Conservation (phyloP, 1,284 basidiomycete species). For the Mycosarcoma mackinlayi region DNA sequence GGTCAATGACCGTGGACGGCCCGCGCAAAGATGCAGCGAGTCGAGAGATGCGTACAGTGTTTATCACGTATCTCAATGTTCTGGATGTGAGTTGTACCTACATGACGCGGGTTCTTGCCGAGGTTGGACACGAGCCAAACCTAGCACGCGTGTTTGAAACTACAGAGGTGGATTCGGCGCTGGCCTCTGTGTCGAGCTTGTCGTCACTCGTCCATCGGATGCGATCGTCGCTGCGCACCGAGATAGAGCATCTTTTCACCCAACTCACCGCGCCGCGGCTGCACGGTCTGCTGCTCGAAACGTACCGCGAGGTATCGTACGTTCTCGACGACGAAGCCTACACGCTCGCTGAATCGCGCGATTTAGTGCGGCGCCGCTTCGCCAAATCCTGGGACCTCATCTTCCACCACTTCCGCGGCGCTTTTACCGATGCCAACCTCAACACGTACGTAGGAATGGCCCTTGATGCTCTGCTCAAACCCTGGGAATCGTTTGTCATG, state of each 20-base stretch:
- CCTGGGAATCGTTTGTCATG: constrained; percentile 90
- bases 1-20: constrained; percentile 61
- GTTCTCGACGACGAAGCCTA: constrained; percentile 85
- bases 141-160: constrained; percentile 40
- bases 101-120: constrained; percentile 54
- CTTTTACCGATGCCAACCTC: constrained; percentile 88
- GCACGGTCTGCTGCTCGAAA: constrained; percentile 82
- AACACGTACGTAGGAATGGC: constrained; percentile 83
- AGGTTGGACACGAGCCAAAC: constrained; percentile 39
- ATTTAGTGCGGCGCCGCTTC: constrained; percentile 87
- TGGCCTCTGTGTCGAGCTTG: constrained; percentile 18
- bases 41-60: constrained; percentile 61
- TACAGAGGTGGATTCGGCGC: constrained; percentile 16
- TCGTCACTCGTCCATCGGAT: constrained; percentile 29
- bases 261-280: constrained; percentile 87
- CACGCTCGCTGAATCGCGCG: constrained; percentile 82
- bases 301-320: constrained; percentile 90
- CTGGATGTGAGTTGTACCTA: constrained; percentile 59
- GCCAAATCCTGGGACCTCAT: constrained; percentile 83
- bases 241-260: constrained; percentile 92
- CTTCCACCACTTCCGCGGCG: constrained; percentile 75
- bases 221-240: constrained; percentile 72
- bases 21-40: constrained; percentile 64
- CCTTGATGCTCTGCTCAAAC: constrained; percentile 85
- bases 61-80: constrained; percentile 65